A percentile compares a stretch with the other conserved stretches of the same genome.
Evolutionary conservation across 148 eudicot genomes (phyloP).

Genomic region (Vaccinium myrtillus): DNA sequence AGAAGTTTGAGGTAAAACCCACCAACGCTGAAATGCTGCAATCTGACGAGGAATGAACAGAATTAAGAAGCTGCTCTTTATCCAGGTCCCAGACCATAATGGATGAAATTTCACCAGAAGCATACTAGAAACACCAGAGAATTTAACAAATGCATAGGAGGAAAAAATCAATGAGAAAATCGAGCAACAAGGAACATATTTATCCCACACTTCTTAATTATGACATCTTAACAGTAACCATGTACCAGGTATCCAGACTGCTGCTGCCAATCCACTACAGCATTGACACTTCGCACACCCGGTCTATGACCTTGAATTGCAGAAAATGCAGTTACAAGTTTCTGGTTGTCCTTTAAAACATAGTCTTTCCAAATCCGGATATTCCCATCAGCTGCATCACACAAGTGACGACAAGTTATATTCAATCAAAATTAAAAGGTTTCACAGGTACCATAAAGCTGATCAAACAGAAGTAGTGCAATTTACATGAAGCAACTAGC

Average conservation of each 20-base stretch:
- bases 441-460: not conserved
- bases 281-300: constrained; percentile 54
- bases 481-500: constrained; percentile 83
- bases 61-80: constrained; percentile 81
- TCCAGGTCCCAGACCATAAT: constrained; percentile 95
- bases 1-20: constrained; percentile 21
- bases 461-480: not conserved
- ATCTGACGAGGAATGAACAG: constrained; percentile 64
- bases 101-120: constrained; percentile 70
- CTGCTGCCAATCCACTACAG: constrained; percentile 99
- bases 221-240: not conserved
- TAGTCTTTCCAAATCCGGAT: constrained; percentile 95
- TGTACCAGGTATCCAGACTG: constrained; percentile 90
- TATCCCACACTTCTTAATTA: not conserved
- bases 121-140: constrained; percentile 45
- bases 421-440: not conserved
- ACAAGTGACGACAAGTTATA: constrained; percentile 2
- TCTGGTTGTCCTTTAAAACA: constrained; percentile 58
- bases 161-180: not conserved
- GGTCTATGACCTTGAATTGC: constrained; percentile 78
- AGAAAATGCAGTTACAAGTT: constrained; percentile 91
- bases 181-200: not conserved
- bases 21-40: constrained; percentile 88
- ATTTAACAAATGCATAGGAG: constrained; percentile 6
- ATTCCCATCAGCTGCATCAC: constrained; percentile 78